A percentile compares a stretch with the other conserved stretches of the same genome.
These are phyloP conservation scores for Trichoderma hamatum DNA, from an alignment of 2,329 filamentous ascomycete genomes.

Conservation along the genomic window DNA sequence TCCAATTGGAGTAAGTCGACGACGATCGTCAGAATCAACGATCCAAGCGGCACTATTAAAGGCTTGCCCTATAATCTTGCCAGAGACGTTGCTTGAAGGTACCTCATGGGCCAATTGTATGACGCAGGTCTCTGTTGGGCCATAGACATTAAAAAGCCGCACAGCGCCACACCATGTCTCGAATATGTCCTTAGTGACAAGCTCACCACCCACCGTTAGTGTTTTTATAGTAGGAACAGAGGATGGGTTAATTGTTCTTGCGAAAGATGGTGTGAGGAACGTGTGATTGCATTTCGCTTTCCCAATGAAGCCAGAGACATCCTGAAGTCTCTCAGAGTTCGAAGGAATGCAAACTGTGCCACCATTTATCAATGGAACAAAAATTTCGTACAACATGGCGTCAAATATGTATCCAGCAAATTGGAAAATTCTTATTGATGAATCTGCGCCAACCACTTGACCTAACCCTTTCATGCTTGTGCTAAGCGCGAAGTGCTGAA, in stretches of 20 bases:
- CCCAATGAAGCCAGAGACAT: background rate
- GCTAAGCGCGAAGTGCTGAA: conserved; percentile 6
- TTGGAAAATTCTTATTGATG: background rate
- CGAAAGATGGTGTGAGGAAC: conserved; percentile 13
- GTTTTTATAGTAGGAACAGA: conserved; percentile 19
- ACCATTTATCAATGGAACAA: background rate
- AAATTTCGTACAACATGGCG: conserved; percentile 4
- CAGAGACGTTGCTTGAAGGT: background rate
- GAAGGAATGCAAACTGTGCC: conserved; percentile 13
- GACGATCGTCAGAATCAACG: conserved; percentile 30
- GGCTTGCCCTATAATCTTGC: conserved; percentile 19
- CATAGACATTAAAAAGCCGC: conserved; percentile 45
- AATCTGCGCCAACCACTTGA: background rate
- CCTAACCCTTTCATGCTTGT: conserved; percentile 3
- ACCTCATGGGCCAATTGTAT: conserved; percentile 3
- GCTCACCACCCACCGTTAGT: conserved; percentile 21
- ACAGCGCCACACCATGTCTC: conserved; percentile 32
- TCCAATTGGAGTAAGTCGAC: conserved; percentile 33
- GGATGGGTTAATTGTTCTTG: background rate
- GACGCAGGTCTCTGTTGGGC: conserved; percentile 47
- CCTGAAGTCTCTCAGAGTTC: background rate
- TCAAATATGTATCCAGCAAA: conserved; percentile 24
- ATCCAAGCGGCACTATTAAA: conserved; percentile 31
- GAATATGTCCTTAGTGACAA: background rate
- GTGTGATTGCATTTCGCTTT: background rate